Percentiles rank a stretch among this genome's conserved stretches.
These are phyloP conservation scores for Filobasidium uniguttulatum DNA, from an alignment of 1,284 basidiomycete genomes.

Conservation along the genomic window DNA sequence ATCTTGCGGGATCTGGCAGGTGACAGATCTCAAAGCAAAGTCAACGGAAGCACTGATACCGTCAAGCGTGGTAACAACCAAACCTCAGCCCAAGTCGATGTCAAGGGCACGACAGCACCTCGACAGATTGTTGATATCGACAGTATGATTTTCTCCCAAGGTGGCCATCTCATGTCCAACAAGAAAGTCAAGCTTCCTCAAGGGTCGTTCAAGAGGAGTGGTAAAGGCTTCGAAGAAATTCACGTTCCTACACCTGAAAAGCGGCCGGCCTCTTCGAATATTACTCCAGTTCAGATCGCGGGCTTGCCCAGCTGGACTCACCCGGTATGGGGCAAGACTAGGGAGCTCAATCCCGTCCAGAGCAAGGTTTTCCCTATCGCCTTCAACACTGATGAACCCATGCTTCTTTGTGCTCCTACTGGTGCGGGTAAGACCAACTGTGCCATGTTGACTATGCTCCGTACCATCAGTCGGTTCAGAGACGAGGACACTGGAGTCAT, in stretches of 20 bases:
- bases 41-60: slow-evolving; percentile 28
- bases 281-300: slow-evolving; percentile 61
- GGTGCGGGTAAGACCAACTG: slow-evolving; percentile 99
- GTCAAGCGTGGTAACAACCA: background rate
- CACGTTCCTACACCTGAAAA: slow-evolving; percentile 90
- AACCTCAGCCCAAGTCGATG: background rate
- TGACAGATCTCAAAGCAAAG: slow-evolving; percentile 39
- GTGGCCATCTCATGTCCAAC: slow-evolving; percentile 93
- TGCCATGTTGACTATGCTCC: slow-evolving; percentile 84
- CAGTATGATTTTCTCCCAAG: slow-evolving; percentile 87
- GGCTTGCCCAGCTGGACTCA: slow-evolving; percentile 76
- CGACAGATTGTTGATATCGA: slow-evolving; percentile 72
- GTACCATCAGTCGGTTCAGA: slow-evolving; percentile 71
- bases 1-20: slow-evolving; percentile 78
- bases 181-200: slow-evolving; percentile 97
- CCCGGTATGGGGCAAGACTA: slow-evolving; percentile 53
- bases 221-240: slow-evolving; percentile 97
- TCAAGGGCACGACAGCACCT: slow-evolving; percentile 33
- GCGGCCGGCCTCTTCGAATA: slow-evolving; percentile 47
- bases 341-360: slow-evolving; percentile 73
- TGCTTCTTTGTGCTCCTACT: slow-evolving; percentile 93
- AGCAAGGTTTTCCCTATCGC: slow-evolving; percentile 85
- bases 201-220: slow-evolving; percentile 90
- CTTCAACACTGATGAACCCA: slow-evolving; percentile 86
- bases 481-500: slow-evolving; percentile 71